These are phyloP conservation scores for Thelonectria blattea DNA, from an alignment of 2,329 filamentous ascomycete species.

Conservation along the genomic window DNA sequence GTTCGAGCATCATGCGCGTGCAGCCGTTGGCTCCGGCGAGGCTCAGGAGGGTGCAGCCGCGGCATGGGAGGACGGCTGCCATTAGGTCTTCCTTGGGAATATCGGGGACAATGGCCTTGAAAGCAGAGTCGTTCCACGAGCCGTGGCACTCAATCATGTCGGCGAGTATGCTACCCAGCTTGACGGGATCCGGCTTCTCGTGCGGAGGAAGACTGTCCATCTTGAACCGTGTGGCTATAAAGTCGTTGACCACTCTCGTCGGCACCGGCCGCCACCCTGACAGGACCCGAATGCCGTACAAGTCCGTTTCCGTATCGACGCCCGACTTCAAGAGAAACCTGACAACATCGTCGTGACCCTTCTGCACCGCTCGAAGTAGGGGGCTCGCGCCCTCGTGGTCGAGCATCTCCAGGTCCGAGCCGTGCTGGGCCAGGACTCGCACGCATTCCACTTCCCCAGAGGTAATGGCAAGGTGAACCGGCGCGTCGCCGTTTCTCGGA, in stretches of 20 bases:
- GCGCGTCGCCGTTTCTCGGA: slow-evolving; percentile 20
- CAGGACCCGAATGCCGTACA: slow-evolving; percentile 12
- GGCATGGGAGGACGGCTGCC: slow-evolving; percentile 31
- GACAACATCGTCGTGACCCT: slow-evolving; percentile 19
- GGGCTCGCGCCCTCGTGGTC: slow-evolving; percentile 29
- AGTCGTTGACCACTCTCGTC: slow-evolving; percentile 6
- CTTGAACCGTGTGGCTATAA: slow-evolving; percentile 3
- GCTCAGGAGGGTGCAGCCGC: slow-evolving; percentile 34
- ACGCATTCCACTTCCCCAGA: slow-evolving; percentile 29
- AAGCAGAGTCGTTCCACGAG: slow-evolving; percentile 2
- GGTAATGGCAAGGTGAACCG: slow-evolving; percentile 30
- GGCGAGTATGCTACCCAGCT: slow-evolving; percentile 26
- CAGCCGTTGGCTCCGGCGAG: slow-evolving; percentile 17
- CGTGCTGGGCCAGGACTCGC: slow-evolving; percentile 18
- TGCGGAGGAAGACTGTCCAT: too few relatives aligned
- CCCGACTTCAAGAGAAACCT: slow-evolving; percentile 24
- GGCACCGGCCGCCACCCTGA: slow-evolving; percentile 2
- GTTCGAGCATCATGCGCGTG: slow-evolving; percentile 26
- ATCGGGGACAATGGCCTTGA: slow-evolving; percentile 23
- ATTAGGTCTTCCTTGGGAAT: slow-evolving; percentile 25
- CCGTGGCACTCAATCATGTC: slow-evolving; percentile 22
- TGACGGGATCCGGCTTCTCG: slow-evolving; percentile 1
- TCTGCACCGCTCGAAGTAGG: slow-evolving; percentile 24
- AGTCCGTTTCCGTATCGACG: slow-evolving; percentile 10
- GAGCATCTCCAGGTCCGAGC: slow-evolving; percentile 23